phyloP scores from a whole-genome alignment of 2,329 filamentous ascomycete genomes.

The Cladosporium sp. region DNA sequence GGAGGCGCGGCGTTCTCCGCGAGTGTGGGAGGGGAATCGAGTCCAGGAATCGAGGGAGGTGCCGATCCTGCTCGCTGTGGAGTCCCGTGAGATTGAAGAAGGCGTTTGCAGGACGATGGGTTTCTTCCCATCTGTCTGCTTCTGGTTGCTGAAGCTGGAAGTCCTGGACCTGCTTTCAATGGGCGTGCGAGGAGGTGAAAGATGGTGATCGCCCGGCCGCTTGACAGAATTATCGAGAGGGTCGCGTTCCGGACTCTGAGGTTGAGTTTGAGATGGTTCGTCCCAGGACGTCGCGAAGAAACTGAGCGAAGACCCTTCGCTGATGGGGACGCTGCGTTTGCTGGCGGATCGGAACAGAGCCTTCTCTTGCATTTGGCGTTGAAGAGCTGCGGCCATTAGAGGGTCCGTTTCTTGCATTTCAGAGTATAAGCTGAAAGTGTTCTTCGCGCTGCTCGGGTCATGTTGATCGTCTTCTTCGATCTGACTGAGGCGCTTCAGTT shows the following conservation, averaged over 20 bases:
- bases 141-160: background rate
- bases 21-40: slow-evolving; percentile 44
- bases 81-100: slow-evolving; percentile 3
- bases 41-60: slow-evolving; percentile 38
- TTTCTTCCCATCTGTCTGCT: background rate
- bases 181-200: slow-evolving; percentile 3
- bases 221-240: slow-evolving; percentile 13
- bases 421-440: slow-evolving; percentile 1
- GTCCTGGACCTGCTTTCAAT: background rate
- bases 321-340: slow-evolving; percentile 21
- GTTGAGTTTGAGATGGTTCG: slow-evolving; percentile 1
- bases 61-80: slow-evolving; percentile 16
- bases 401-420: slow-evolving; percentile 7
- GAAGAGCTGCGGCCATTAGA: slow-evolving; percentile 31
- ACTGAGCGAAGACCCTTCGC: slow-evolving; percentile 9
- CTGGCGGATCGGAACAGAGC: slow-evolving; percentile 29
- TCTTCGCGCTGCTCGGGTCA: background rate
- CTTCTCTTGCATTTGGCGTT: slow-evolving; percentile 31
- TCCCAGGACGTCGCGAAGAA: slow-evolving; percentile 18
- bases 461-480: slow-evolving; percentile 20
- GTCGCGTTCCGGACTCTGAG: slow-evolving; percentile 15
- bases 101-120: slow-evolving; percentile 8
- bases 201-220: background rate
- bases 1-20: slow-evolving; percentile 36
- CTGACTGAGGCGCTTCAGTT: slow-evolving; percentile 19